Base-by-base conservation (phyloP, 2,329 filamentous ascomycete genomes). In the Verticillium isaacii region DNA sequence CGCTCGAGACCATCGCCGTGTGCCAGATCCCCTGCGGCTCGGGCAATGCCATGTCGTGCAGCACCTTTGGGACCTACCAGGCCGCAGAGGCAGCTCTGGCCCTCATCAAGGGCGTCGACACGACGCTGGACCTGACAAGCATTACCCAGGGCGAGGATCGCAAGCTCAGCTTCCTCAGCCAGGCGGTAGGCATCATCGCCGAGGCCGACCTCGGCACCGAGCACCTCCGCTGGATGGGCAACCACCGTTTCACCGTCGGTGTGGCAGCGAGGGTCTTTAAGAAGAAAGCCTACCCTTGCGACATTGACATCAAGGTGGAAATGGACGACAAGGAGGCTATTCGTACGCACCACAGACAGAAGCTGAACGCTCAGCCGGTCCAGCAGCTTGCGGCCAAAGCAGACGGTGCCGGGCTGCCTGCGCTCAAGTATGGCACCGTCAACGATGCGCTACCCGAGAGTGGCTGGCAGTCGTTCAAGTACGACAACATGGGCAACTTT, bases 31-130 rank as follows among this genome's bases (percentile, higher is more conserved):
- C 95, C 1, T 96, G 93, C 71, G 95, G 95, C 15, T 95, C 91
- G 58, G 95, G 95, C 6, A 99, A 99, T 74, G 95, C 92, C 25
- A 90, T 98, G 87, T 91, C 91, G 65, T 89, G 90, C 78, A 98
- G 97, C 73, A 78, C 96, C 56, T 92, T 92, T 67, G 95, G 94
- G 5, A 93, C 93, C 0, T 84, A 89, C 65, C 87, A 85, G 65
- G 84, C 90, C 9, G 90, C 87, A 63, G 74, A 91, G 56, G 92
- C 93, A 0, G 92, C 94, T 1, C 78, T 98, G 64, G 89, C 87
- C 29, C 88, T 97, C 56, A 85, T 97, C 70, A 99, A 99, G 74
- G 94, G 93, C 12, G 77, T 94, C 15, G 84, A 88, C n/a, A 95
- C 89, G 12, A 88, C 92, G 0, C 74, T 99, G 60, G 95, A 99